Conservation (phyloP, 306 rosid genomes). For the Malus orientalis region DNA sequence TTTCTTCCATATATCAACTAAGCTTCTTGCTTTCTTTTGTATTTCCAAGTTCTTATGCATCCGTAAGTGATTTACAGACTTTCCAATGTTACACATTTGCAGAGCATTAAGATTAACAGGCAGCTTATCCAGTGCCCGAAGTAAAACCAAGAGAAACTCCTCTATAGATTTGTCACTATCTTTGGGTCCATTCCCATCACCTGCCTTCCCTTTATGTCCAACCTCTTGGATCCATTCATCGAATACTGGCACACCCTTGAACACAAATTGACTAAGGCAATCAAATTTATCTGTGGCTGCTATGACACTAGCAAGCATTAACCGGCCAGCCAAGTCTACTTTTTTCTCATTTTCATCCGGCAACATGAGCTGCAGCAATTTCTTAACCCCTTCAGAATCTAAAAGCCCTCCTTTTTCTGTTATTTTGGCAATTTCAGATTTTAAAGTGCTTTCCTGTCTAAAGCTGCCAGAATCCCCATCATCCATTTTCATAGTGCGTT, state of each 20-base stretch:
- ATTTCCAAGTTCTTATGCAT: conserved; percentile 71
- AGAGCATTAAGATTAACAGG: conserved; percentile 82
- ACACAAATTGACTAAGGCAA: conserved; percentile 67
- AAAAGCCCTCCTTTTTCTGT: conserved; percentile 85
- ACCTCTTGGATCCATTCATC: conserved; percentile 95
- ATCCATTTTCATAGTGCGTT: conserved; percentile 46
- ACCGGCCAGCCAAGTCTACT: conserved; percentile 66
- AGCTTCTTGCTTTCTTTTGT: conserved; percentile 76
- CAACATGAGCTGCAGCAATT: conserved; percentile 68
- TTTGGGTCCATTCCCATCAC: conserved; percentile 45
- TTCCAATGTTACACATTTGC: conserved; percentile 78
- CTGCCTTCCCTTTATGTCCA: conserved; percentile 60
- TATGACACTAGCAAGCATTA: conserved; percentile 67
- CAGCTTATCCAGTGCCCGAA: conserved; percentile 85
- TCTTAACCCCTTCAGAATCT: conserved; percentile 68
- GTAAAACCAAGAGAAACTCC: conserved; percentile 74
- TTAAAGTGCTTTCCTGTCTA: conserved; percentile 49
- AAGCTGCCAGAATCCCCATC: conserved; percentile 69
- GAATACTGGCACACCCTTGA: conserved; percentile 62
- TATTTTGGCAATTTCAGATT: conserved; percentile 67
- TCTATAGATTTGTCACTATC: conserved; percentile 70
- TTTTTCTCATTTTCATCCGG: conserved; percentile 62
- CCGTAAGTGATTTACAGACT: conserved; percentile 82
- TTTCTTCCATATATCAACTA: conserved; percentile 91
- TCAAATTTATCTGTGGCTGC: conserved; percentile 68